Evolutionary conservation across 2,329 filamentous ascomycete genomes (phyloP), one percentile per base, ranked within the genome.

Genomic region (Aspergillus neotritici): DNA sequence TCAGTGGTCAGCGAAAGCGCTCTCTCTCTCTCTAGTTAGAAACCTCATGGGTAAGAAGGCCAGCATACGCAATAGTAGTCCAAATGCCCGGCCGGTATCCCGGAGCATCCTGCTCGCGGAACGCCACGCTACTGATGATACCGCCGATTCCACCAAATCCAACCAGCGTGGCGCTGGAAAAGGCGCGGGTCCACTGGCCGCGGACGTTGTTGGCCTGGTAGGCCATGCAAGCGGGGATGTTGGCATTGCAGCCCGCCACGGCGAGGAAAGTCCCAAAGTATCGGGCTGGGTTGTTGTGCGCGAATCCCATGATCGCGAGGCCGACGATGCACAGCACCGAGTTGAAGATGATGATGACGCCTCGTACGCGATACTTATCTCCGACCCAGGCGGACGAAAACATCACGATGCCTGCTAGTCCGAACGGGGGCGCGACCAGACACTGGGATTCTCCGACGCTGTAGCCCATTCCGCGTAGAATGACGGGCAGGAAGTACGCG

Each of bases 181-280:
- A 82, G 1, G 87, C 87, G 37, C 87, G 80, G 70, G 91, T 93
- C 86, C 87, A 93, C 68, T 93, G 87, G 0, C 87, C 87, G 41
- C 86, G 81, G 58, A 94, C 83, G 65, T 94, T 94, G 69, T 91
- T 93, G 34, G 86, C 85, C 69, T 91, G 86, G 69, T 87, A 91
- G 0, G 85, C 77, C 70, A 94, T 79, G 34, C 79, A 73, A 4
- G 80, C 75, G 0, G 88, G 87, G 4, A 90, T 73, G 60, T 93
- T 91, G 52, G 82, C 77, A 64, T 88, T 88, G 52, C 82, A 81
- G 9, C 84, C 86, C 1, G 84, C 83, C 0, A 83, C 83, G 25
- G 80, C 75, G 34, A 90, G 68, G 69, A 89, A 89, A 46, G 87
- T 75, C 43, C 84, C 85, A 48, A 87, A 82, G 65, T 87, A 89